Conservation (phyloP, 176 grass and related monocot species). For the Cenchrus americanus region DNA sequence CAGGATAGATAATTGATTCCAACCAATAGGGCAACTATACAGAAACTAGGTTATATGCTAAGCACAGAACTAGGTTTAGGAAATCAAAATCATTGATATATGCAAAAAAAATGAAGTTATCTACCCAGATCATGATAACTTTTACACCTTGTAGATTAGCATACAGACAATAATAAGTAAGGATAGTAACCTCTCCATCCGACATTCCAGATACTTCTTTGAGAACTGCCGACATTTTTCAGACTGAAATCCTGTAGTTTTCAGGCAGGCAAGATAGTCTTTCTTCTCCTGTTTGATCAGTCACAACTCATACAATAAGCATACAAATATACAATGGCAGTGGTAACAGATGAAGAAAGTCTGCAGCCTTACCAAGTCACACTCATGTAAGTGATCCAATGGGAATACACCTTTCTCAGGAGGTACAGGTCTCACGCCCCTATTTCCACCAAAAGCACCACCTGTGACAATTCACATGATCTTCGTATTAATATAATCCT, state of each 20-base stretch:
- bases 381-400: conserved; percentile 86
- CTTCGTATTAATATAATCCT: background rate
- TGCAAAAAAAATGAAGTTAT: background rate
- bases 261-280: conserved; percentile 85
- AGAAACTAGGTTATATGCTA: background rate
- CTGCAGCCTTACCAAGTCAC: conserved; percentile 63
- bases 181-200: conserved; percentile 69
- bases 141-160: conserved; percentile 1
- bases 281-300: conserved; percentile 73
- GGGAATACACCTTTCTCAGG: conserved; percentile 98
- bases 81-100: background rate
- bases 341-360: background rate
- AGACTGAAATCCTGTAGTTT: conserved; percentile 69
- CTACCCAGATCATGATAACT: background rate
- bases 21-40: conserved; percentile 15
- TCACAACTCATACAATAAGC: conserved; percentile 13
- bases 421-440: conserved; percentile 79
- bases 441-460: conserved; percentile 91
- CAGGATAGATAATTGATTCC: background rate
- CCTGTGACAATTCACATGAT: conserved; percentile 49
- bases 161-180: background rate
- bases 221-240: conserved; percentile 71
- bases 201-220: conserved; percentile 79
- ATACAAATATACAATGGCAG: background rate
- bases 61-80: background rate